phyloP scores from a whole-genome alignment of 768 basidiomycete species.

The Agaricus subrufescens region DNA sequence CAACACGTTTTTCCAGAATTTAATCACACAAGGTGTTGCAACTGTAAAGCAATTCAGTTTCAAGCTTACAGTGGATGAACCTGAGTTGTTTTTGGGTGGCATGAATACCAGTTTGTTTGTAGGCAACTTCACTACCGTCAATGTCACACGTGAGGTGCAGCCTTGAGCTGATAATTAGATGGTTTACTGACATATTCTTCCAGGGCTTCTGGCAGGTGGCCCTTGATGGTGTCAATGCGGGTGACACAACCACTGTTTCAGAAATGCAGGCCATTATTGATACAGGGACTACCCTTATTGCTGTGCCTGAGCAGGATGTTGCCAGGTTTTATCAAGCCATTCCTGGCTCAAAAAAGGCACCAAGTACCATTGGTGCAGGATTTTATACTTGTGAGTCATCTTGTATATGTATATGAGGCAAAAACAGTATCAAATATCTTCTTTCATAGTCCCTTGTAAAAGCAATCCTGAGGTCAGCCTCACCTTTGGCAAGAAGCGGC shows the following conservation, averaged over 20 bases:
- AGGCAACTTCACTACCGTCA: conserved; percentile 34
- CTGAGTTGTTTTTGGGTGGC: too few relatives aligned
- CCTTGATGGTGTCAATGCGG: conserved; percentile 18
- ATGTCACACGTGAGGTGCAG: conserved; percentile 25
- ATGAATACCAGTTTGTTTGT: conserved; percentile 42
- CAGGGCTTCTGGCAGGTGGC: conserved; percentile 31
- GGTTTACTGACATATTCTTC: not conserved
- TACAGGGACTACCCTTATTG: conserved; percentile 37
- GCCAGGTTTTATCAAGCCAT: conserved; percentile 25
- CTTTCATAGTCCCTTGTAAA: conserved; percentile 23
- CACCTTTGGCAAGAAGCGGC: conserved; percentile 31
- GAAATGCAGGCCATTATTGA: conserved; percentile 29
- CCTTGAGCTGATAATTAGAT: not conserved
- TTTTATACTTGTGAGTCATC: conserved; percentile 23
- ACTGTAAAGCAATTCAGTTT: too few relatives aligned
- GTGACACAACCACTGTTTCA: not conserved
- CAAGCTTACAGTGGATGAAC: too few relatives aligned
- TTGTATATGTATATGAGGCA: not conserved
- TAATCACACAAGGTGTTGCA: too few relatives aligned
- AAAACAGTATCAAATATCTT: not conserved
- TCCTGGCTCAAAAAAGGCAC: conserved; percentile 24
- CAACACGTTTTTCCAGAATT: too few relatives aligned
- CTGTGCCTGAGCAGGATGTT: conserved; percentile 26
- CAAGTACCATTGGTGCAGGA: conserved; percentile 13
- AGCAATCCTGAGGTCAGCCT: conserved; percentile 24